Evolutionary conservation across 1,139 yeast genomes (phyloP).

Genomic region (Torulaspora globosa): DNA sequence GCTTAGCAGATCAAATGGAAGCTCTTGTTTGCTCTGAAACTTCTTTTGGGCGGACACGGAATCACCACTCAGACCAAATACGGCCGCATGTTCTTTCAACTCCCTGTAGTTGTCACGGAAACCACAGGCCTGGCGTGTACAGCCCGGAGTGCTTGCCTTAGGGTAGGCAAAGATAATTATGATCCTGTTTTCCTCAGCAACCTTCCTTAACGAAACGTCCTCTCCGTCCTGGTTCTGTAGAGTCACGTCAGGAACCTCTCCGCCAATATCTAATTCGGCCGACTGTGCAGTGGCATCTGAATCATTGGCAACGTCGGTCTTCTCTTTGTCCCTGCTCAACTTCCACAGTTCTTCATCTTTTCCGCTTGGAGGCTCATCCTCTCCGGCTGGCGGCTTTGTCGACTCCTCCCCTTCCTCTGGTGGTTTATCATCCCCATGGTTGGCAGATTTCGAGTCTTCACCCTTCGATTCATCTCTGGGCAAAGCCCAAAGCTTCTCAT

Average conservation of each 20-base stretch:
- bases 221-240: conserved; percentile 66
- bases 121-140: conserved; percentile 90
- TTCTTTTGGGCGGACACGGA: conserved; percentile 67
- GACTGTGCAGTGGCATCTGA: conserved; percentile 9
- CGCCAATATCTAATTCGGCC: conserved; percentile 45
- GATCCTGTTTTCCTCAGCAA: conserved; percentile 47
- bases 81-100: conserved; percentile 50
- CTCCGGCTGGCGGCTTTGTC: conserved; percentile 1
- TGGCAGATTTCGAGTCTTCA: background rate
- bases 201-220: conserved; percentile 48
- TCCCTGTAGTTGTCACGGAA: conserved; percentile 64
- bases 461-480: background rate
- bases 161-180: conserved; percentile 80
- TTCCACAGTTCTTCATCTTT: conserved; percentile 2
- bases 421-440: background rate
- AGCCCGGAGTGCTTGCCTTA: conserved; percentile 91
- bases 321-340: conserved; percentile 4
- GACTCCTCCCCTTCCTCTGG: background rate
- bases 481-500: conserved; percentile 2
- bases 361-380: background rate
- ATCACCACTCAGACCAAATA: conserved; percentile 73
- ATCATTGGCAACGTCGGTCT: conserved; percentile 23
- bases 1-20: conserved; percentile 68
- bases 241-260: conserved; percentile 59
- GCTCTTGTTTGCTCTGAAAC: conserved; percentile 66